Conservation (phyloP, 345 rosid genomes). For the Turritis glabra region DNA sequence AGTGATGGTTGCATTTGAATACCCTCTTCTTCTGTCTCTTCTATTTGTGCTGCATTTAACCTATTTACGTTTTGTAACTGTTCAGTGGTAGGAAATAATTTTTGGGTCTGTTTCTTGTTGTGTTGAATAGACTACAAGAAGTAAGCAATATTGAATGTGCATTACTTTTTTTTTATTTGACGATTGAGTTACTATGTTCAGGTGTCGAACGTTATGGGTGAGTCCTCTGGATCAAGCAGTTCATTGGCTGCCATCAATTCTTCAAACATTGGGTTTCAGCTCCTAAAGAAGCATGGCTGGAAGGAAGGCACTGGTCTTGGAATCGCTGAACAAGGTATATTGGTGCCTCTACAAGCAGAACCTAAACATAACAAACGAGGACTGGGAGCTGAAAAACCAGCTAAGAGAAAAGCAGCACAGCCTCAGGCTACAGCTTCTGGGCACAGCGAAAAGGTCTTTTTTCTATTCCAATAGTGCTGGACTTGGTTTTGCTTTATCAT, state of each 20-base stretch:
- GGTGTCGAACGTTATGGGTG: constrained; percentile 29
- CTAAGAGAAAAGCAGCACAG: constrained; percentile 47
- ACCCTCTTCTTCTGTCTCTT: neutral
- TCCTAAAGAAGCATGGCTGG: constrained; percentile 95
- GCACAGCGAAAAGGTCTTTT: constrained; percentile 33
- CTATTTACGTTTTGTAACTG: neutral
- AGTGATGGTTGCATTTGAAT: neutral
- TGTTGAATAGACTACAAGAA: neutral
- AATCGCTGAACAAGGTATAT: constrained; percentile 75
- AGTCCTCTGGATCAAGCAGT: constrained; percentile 38
- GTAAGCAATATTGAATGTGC: neutral
- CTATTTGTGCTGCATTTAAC: neutral
- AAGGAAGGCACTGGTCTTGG: constrained; percentile 96
- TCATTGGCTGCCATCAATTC: constrained; percentile 55
- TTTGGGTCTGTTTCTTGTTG: neutral
- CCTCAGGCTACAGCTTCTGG: constrained; percentile 29
- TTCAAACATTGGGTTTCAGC: constrained; percentile 81
- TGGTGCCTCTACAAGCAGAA: constrained; percentile 64
- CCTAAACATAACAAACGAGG: constrained; percentile 77
- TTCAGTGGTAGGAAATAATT: neutral
- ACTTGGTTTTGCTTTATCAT: neutral
- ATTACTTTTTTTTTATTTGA: neutral
- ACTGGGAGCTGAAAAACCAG: constrained; percentile 56
- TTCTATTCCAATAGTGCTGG: neutral
- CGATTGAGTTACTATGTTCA: neutral